Base-by-base conservation (phyloP, 208 protist genomes). In the Wallacemonas sp. region DNA sequence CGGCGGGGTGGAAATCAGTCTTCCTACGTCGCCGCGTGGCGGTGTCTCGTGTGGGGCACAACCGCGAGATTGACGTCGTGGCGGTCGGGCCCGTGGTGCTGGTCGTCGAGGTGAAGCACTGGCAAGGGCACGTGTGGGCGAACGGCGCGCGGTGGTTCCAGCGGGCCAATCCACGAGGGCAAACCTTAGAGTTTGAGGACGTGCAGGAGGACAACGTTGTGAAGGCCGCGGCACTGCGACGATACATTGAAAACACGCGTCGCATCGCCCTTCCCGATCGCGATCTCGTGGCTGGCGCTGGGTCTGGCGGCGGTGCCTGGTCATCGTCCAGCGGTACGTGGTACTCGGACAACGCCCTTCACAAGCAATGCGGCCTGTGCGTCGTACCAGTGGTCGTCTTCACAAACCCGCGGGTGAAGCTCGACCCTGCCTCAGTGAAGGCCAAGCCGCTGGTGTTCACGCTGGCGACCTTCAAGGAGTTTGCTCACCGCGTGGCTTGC, bases 31-130 rank as follows among this genome's bases (percentile, higher is more conserved):
- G 87, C 8, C 90, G 90, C 33, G 85, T 93, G 1, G 59, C 62
- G 26, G 80, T 96, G 13, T 68, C 75, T n/a, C 83, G 85, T 3
- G 62, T 90, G 15, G 78, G 82, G 9, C 85, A 93, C 79, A 94
- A 93, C 65, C 90, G 90, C 39, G 87, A 96, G 63, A 92, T 96
- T 61, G 90, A 96, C 68, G 90, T 93, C 4, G 60, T 96, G 39
- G 90, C 87, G 0, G 81, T 96, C 5, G 87, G 85, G 3, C 80
- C 79, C 13, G 71, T 92, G 38, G 62, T 96, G 15, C 78, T 94
- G 10, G 90, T 96, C 21, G 77, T 96, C 5, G 90, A 96, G 70
- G 90, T 96, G 50, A 96, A 96, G 68, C 73, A 96, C 63, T 96
- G 90, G 87, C 85, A 83, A n/a, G 90, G 90, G 30, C 73, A 79